Base-by-base conservation (phyloP, 495 filamentous ascomycete species). In the Corynascus novoguineensis region DNA sequence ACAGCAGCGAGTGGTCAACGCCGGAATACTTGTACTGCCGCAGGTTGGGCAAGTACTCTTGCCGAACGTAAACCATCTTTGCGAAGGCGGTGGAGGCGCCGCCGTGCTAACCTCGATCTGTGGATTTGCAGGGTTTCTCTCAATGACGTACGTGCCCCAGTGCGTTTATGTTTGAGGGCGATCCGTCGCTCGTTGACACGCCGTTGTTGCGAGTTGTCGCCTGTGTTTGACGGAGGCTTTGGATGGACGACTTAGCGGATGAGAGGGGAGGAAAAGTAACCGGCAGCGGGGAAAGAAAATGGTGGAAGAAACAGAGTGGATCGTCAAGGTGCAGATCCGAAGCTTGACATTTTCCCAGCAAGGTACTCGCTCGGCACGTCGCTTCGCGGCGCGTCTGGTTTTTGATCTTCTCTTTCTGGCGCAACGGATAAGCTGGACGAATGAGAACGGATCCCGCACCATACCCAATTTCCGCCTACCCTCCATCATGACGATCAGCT, bases 1-100 rank as follows among this genome's bases (percentile, higher is more conserved):
- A 97, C 40, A 90, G 75, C 52, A 96, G 76, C 50, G 89, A 95
- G 71, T 87, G 87, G 74, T 98, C 93, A 62, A 96, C 86, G 38
- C 82, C 83, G 19, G 86, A 87, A 78, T 98, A 98, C 69, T 92
- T 89, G 80, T 98, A 98, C 66, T 86, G 77, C 73, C 85, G 84
- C 35, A 98, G 77, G 64, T 90, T 89, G n/a, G 84, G 85, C 57
- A 98, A 84, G 69, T 88, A 83, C 64, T 92, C 83, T 72, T 95
- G 88, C 51, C 92, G 89, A 47, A 98, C 90, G 80, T 97, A 98
- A 57, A 92, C 79, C 80, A 83, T 83, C 58, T 64, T 71, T 64
- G 58, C 68, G 55, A 58, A 12, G 17, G 25, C 24, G n/a, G 9
- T 60, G 4, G 3, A 22, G 8, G 17, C 29, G 50, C 12, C 32